These are phyloP conservation scores for Macaranga tanarius DNA, from an alignment of 441 rosid genomes.

Conservation along the genomic window DNA sequence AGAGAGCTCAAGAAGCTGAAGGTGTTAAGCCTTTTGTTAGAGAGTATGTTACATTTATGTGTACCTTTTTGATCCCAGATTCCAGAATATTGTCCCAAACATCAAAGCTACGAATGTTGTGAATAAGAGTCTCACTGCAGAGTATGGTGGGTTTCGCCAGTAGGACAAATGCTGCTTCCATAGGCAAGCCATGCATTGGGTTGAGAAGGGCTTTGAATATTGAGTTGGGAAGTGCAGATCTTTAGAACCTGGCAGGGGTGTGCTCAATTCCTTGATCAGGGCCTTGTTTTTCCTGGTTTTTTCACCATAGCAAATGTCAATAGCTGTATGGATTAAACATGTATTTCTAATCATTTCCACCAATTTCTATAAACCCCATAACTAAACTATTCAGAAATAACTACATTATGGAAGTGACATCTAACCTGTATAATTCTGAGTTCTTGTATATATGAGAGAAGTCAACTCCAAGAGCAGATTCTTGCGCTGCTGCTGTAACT, in stretches of 20 bases:
- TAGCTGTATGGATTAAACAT: not conserved
- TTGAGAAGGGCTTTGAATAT: slow-evolving; percentile 45
- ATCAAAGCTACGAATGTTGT: slow-evolving; percentile 48
- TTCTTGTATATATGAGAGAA: slow-evolving; percentile 47
- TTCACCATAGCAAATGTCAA: not conserved
- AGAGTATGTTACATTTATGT: not conserved
- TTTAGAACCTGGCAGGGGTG: slow-evolving; percentile 40
- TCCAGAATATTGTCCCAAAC: slow-evolving; percentile 68
- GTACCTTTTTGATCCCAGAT: slow-evolving; percentile 53
- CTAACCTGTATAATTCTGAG: slow-evolving; percentile 51
- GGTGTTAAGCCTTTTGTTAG: not conserved
- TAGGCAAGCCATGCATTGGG: slow-evolving; percentile 57
- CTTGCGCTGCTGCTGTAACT: slow-evolving; percentile 49
- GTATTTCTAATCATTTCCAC: not conserved
- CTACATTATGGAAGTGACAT: not conserved
- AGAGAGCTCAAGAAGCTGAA: not conserved
- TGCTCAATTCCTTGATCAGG: slow-evolving; percentile 48
- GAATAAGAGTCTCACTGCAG: slow-evolving; percentile 49
- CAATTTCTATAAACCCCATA: not conserved
- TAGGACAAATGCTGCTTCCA: slow-evolving; percentile 65
- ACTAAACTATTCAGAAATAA: not conserved
- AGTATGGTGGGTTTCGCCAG: slow-evolving; percentile 59
- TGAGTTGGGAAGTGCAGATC: slow-evolving; percentile 49
- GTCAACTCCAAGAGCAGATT: slow-evolving; percentile 43
- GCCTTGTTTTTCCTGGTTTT: slow-evolving; percentile 55